Evolutionary conservation across 2,329 filamentous ascomycete genomes (phyloP), one percentile per base, ranked within the genome.

Genomic region (Diaporthe velutina): DNA sequence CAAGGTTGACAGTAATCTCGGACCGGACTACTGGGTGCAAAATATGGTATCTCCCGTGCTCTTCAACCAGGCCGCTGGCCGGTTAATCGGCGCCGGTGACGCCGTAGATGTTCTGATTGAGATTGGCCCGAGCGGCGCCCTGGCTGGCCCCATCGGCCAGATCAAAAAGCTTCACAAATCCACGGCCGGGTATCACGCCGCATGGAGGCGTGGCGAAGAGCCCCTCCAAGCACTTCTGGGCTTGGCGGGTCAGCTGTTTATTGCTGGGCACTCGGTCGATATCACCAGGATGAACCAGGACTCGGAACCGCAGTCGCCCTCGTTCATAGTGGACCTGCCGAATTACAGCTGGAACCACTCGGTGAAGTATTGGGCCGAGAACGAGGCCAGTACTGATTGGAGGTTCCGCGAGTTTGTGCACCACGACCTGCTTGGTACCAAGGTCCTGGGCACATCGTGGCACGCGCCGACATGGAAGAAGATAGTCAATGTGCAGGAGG

Each of bases 111-210:
- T 80, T 8, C 66, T 80, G 0, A n/a, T 85, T 2, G 83, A 85
- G 57, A 64, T 85, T 5, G 83, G 83, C 0, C 83, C 83, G 3
- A 83, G 84, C 58, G 81, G 85, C 0, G 84, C 85, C 0, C 81
- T 88, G 0, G 83, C 84, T 70, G 83, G 83, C 0, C 87, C 87
- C 4, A 58, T 83, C 0, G 79, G 78, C 5, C 82, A 87, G 70
- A 84, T 79, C 77, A 79, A 74, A 8, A 42, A 48, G 42, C 2
- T 68, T 74, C 15, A 64, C n/a, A 50, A 73, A 50, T 52, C 75
- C 52, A 25, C 30, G 25, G 45, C 25, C 5, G 45, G n/a, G 12
- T 45, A 52, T 75, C 70, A 76, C 2, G 57, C 38, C 4, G 40
- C 50, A 66, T 25, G 54, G 73, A 4, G 75, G 75, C 2, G 19